Evolutionary conservation across 495 filamentous ascomycete species (phyloP), one percentile per base, ranked within the genome.

Genomic region (Daldinia bambusicola): DNA sequence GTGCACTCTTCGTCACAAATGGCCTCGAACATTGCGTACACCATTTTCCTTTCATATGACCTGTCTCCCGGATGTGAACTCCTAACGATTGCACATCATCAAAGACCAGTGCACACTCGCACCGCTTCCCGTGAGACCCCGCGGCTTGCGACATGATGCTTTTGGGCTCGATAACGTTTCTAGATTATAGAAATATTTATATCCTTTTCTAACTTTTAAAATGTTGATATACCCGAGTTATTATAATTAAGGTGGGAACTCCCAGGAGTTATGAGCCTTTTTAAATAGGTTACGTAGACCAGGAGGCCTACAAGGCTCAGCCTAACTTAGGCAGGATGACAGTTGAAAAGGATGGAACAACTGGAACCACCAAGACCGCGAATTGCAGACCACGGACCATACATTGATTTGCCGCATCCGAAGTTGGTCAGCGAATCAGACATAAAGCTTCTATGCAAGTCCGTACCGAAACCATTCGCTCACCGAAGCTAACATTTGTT

Each of bases 21-120:
- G 60, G n/a, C 1, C 18, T 50, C 1, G 7, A 31, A 13, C 70
- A 72, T 20, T 36, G 12, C 32, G 34, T 50, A 57, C 70, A 72
- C 61, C 56, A 66, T 58, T 37, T 68, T 1, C 2, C 14, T n/a
- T 55, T 61, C 65, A 72, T 61, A 38, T 72, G 70, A 0, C 70
- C 65, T 1, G 70, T 66, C 16, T 61, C 9, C 10, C 50, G 34
- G 20, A 66, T 16, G 55, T 72, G 70, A 16, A 30, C 12, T 0
- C 20, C 14, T 0, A 72, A 12, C 2, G 43, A 37, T 45, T 26
- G 40, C 8, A 9, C 12, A 38, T 53, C 41, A 5, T 61, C 16
- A 12, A 72, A 69, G 30, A 20, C 12, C 20, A 26, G 36, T 1
- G 55, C 51, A 52, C 70, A 72, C n/a, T 68, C 65, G 61, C 70